Conservation (phyloP, 257 asterid genomes). For the Solanum ahanhuiri region DNA sequence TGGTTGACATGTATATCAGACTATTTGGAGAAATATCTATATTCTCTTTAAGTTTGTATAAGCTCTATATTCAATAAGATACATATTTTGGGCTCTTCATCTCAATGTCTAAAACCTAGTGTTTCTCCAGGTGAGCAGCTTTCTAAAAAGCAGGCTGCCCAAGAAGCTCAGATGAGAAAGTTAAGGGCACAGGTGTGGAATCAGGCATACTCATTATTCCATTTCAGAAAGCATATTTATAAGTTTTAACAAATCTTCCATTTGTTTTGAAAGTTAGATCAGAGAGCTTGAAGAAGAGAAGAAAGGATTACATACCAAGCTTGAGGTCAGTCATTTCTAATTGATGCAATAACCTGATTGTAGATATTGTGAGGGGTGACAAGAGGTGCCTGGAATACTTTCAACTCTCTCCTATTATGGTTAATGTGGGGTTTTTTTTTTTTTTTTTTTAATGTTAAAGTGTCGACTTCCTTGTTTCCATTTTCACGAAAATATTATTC, state of each 20-base stretch:
- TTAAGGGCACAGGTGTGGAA: constrained; percentile 87
- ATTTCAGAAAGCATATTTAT: constrained; percentile 8
- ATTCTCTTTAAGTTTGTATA: not conserved
- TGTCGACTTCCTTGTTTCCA: not conserved
- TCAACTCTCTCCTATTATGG: not conserved
- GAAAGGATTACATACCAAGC: constrained; percentile 69
- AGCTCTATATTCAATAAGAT: not conserved
- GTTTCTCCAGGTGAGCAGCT: constrained; percentile 79
- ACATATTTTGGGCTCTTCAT: not conserved
- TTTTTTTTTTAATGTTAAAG: not conserved
- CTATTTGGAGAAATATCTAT: not conserved
- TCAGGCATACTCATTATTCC: constrained; percentile 11
- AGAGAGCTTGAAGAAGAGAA: constrained; percentile 99
- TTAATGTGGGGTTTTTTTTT: not conserved
- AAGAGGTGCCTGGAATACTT: not conserved
- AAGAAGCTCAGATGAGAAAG: constrained; percentile 85
- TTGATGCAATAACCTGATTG: not conserved
- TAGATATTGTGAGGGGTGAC: not conserved
- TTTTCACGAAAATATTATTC: not conserved
- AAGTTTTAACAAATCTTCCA: constrained; percentile 13
- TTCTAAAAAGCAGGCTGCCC: constrained; percentile 98
- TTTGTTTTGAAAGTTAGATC: constrained; percentile 69
- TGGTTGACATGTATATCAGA: not conserved
- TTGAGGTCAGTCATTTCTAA: constrained; percentile 49
- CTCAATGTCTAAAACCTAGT: not conserved